phyloP scores from a whole-genome alignment of 163 green algal species.

The Chloromonas sp. region DNA sequence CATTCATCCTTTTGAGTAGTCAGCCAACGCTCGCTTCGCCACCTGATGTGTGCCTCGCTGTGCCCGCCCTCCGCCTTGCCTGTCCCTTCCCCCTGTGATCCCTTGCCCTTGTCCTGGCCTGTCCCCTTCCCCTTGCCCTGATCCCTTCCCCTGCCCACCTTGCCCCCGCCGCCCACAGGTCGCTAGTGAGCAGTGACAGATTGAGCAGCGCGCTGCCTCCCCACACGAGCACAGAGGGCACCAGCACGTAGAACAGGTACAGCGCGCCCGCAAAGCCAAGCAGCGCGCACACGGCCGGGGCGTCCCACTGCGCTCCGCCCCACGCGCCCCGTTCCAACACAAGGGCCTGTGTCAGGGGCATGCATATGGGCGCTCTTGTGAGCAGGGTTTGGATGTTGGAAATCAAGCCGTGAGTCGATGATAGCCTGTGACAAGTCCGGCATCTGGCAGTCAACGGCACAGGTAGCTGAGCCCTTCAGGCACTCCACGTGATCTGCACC shows the following conservation, averaged over 20 bases:
- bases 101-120: too few species aligned
- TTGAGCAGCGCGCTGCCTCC: slow-evolving; percentile 68
- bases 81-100: too few species aligned
- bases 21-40: too few species aligned
- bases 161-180: slow-evolving; percentile 58
- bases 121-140: not conserved
- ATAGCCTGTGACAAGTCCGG: not conserved
- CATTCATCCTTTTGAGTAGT: too few species aligned
- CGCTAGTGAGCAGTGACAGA: slow-evolving; percentile 61
- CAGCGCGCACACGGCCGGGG: slow-evolving; percentile 12
- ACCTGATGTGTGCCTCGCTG: too few species aligned
- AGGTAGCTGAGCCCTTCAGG: too few species aligned
- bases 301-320: slow-evolving; percentile 5
- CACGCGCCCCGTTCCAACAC: slow-evolving; percentile 44
- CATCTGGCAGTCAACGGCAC: not conserved
- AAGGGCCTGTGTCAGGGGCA: slow-evolving; percentile 28
- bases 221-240: slow-evolving; percentile 54
- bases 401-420: not conserved
- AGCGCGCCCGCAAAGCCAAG: slow-evolving; percentile 50
- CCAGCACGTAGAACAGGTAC: slow-evolving; percentile 55
- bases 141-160: slow-evolving; percentile 1
- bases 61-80: too few species aligned
- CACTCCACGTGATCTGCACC: too few species aligned
- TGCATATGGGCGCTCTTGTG: not conserved
- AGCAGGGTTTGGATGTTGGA: not conserved